Evolutionary conservation across 2,329 filamentous ascomycete species (phyloP).

Genomic region (Xylaria sp.): DNA sequence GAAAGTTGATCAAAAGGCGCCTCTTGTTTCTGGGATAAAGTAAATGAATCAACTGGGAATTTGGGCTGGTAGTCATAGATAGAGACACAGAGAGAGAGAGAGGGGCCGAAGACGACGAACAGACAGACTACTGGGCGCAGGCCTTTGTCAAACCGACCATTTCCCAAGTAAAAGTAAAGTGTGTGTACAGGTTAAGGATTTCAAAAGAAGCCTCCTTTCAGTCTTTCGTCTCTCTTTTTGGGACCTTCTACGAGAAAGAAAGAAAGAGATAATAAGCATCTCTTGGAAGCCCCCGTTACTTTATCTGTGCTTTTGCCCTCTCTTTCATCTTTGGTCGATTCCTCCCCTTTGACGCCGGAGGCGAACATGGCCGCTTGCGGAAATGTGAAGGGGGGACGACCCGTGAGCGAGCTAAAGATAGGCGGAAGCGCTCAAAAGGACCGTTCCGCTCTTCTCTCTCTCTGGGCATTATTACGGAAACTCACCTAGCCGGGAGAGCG

Average conservation of each 20-base stretch:
- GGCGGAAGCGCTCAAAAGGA: not conserved
- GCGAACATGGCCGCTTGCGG: conserved; percentile 48
- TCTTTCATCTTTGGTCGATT: conserved; percentile 26
- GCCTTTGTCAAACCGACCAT: conserved; percentile 45
- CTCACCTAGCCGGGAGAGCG: conserved; percentile 32
- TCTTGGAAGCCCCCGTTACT: conserved; percentile 40
- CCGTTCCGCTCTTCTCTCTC: not conserved
- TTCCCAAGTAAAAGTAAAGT: conserved; percentile 34
- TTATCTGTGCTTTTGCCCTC: conserved; percentile 48
- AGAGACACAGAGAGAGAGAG: conserved; percentile 16
- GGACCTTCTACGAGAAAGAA: conserved; percentile 30
- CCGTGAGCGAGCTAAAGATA: conserved; percentile 13
- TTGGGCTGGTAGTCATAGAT: not conserved
- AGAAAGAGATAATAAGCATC: conserved; percentile 31
- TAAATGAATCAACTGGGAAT: conserved; percentile 22
- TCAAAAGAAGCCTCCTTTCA: conserved; percentile 39
- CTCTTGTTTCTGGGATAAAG: conserved; percentile 29
- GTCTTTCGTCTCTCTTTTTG: conserved; percentile 19
- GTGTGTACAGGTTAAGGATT: conserved; percentile 17
- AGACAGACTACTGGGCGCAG: conserved; percentile 37
- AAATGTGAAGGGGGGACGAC: conserved; percentile 40
- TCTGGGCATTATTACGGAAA: conserved; percentile 33
- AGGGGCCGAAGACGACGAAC: conserved; percentile 32
- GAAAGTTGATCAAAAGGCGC: conserved; percentile 15
- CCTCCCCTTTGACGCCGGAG: conserved; percentile 40